Evolutionary conservation across 805 yeast genomes (phyloP).

Genomic region (Metschnikowia cubensis): DNA sequence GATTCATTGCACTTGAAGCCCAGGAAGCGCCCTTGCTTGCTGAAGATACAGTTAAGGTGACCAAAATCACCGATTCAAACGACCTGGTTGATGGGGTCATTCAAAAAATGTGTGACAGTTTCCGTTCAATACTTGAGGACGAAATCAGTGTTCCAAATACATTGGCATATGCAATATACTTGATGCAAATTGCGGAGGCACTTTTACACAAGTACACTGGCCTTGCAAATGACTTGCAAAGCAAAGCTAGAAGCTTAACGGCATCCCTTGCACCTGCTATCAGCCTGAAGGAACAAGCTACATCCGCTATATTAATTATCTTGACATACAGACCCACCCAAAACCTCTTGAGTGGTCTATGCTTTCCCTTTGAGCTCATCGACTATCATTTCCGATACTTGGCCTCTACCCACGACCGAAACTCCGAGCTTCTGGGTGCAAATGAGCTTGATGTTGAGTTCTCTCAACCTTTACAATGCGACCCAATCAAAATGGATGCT

Average conservation of each 20-base stretch:
- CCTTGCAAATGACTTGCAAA: constrained; percentile 1
- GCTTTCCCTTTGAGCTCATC: constrained; percentile 14
- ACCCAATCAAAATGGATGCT: background rate
- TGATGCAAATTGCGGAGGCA: background rate
- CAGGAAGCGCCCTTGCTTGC: background rate
- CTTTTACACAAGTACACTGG: background rate
- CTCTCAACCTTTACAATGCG: background rate
- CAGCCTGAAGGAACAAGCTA: constrained; percentile 9
- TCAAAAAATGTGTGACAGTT: background rate
- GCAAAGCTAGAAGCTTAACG: constrained; percentile 5
- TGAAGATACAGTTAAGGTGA: background rate
- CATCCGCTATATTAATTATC: background rate
- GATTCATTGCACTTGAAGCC: constrained; percentile 4
- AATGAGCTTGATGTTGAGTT: constrained; percentile 10
- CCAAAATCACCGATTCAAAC: constrained; percentile 3
- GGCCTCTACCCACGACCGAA: background rate
- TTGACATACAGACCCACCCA: background rate
- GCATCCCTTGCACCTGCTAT: constrained; percentile 9
- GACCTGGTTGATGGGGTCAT: background rate
- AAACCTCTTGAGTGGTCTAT: constrained; percentile 5
- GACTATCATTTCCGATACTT: constrained; percentile 11
- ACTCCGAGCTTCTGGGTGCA: background rate
- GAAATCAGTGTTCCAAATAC: background rate
- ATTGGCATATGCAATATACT: background rate
- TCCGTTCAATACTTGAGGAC: background rate